Conservation (phyloP, 2,329 filamentous ascomycete species). For the Fusarium albidum region DNA sequence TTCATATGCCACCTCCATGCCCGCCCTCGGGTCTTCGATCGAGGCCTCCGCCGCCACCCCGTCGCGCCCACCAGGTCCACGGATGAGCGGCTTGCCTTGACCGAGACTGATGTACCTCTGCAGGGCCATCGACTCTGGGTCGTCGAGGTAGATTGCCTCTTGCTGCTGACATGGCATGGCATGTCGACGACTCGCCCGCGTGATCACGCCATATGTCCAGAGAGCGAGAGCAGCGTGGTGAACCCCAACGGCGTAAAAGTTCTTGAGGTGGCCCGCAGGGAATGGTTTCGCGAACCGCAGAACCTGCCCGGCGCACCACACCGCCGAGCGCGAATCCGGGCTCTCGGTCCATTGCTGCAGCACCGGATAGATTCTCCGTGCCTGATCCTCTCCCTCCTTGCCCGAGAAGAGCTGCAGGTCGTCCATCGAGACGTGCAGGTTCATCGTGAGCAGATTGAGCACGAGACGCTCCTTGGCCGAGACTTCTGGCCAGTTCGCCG, state of each 20-base stretch:
- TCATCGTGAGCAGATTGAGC: slow-evolving; percentile 66
- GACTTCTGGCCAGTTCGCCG: slow-evolving; percentile 53
- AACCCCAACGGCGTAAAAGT: slow-evolving; percentile 73
- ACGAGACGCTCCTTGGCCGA: slow-evolving; percentile 57
- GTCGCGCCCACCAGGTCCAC: slow-evolving; percentile 43
- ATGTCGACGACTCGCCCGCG: slow-evolving; percentile 49
- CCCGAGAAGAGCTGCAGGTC: slow-evolving; percentile 74
- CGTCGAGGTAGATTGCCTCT: slow-evolving; percentile 63
- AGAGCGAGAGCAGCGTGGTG: slow-evolving; percentile 74
- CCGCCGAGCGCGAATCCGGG: slow-evolving; percentile 62
- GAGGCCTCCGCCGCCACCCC: slow-evolving; percentile 47
- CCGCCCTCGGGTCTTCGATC: slow-evolving; percentile 63
- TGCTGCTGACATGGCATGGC: slow-evolving; percentile 46
- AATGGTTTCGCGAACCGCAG: slow-evolving; percentile 66
- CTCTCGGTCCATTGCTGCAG: slow-evolving; percentile 67
- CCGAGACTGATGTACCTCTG: slow-evolving; percentile 66
- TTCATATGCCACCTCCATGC: slow-evolving; percentile 66
- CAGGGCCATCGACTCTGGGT: slow-evolving; percentile 58
- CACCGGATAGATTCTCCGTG: slow-evolving; percentile 64
- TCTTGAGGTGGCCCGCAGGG: slow-evolving; percentile 62
- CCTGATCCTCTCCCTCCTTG: slow-evolving; percentile 72
- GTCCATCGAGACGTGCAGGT: slow-evolving; percentile 70
- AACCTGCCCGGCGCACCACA: slow-evolving; percentile 75
- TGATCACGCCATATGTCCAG: slow-evolving; percentile 74
- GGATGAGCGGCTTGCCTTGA: slow-evolving; percentile 62